Conservation (phyloP, 352 stramenopile genomes). For the Pythium dissotocum region DNA sequence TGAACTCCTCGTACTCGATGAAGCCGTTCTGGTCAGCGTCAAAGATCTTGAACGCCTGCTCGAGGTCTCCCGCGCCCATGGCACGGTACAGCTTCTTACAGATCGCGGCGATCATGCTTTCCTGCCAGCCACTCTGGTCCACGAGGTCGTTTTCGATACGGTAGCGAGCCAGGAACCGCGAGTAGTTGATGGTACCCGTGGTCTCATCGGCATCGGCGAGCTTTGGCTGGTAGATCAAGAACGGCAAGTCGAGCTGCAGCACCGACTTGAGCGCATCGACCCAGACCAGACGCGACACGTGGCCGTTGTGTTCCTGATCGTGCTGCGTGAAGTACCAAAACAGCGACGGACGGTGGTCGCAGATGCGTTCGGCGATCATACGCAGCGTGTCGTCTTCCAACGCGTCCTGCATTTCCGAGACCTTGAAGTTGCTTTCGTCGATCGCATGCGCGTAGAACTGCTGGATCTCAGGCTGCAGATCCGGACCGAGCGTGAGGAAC, state of each 20-base stretch:
- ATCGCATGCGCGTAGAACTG: slow-evolving; percentile 93
- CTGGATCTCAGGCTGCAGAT: slow-evolving; percentile 93
- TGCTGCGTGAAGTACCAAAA: slow-evolving; percentile 95
- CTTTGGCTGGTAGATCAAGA: slow-evolving; percentile 88
- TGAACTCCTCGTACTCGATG: slow-evolving; percentile 95
- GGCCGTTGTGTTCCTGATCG: slow-evolving; percentile 88
- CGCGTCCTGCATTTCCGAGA: slow-evolving; percentile 71
- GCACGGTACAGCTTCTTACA: slow-evolving; percentile 92
- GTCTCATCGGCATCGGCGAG: slow-evolving; percentile 86
- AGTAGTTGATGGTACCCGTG: slow-evolving; percentile 90
- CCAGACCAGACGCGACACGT: slow-evolving; percentile 86
- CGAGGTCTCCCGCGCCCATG: slow-evolving; percentile 88
- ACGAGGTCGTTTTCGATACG: slow-evolving; percentile 89
- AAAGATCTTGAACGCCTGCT: slow-evolving; percentile 91
- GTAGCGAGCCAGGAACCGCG: slow-evolving; percentile 92
- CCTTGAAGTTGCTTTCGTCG: slow-evolving; percentile 77
- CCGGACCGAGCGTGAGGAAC: slow-evolving; percentile 88
- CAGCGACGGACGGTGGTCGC: slow-evolving; percentile 89
- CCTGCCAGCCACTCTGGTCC: slow-evolving; percentile 88
- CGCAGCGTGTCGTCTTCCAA: slow-evolving; percentile 90
- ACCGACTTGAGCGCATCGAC: slow-evolving; percentile 90
- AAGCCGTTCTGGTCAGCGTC: slow-evolving; percentile 88
- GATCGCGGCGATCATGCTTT: slow-evolving; percentile 89
- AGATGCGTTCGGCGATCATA: slow-evolving; percentile 94
- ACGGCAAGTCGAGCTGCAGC: slow-evolving; percentile 90